phyloP scores from a whole-genome alignment of 2,329 filamentous ascomycete genomes.

The Pseudodiploospora longispora region DNA sequence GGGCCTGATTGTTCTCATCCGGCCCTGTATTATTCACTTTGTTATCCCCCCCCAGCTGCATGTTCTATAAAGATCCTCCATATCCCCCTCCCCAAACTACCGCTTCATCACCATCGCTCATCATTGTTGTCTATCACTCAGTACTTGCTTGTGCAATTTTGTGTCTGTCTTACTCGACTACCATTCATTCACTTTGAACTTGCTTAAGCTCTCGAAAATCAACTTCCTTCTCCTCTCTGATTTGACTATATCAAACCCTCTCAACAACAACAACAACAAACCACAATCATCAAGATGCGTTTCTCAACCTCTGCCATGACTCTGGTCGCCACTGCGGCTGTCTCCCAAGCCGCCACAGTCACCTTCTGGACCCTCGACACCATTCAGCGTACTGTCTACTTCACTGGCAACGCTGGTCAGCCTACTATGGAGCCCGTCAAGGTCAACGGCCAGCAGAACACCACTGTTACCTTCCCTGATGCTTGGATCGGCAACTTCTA shows the following conservation, averaged over 20 bases:
- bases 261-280: constrained; percentile 7
- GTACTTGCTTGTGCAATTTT: too few species aligned
- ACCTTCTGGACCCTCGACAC: constrained; percentile 53
- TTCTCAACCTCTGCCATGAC: constrained; percentile 39
- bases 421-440: constrained; percentile 28
- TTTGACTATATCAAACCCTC: constrained; percentile 6
- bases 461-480: constrained; percentile 34
- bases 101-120: background rate
- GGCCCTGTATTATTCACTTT: background rate
- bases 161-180: background rate
- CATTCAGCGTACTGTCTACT: constrained; percentile 40
- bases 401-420: constrained; percentile 36
- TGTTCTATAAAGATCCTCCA: too few species aligned
- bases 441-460: constrained; percentile 30
- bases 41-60: too few species aligned
- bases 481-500: constrained; percentile 44
- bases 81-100: background rate
- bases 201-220: constrained; percentile 13
- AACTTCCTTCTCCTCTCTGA: constrained; percentile 12
- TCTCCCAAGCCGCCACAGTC: constrained; percentile 40
- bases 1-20: background rate
- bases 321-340: constrained; percentile 33
- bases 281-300: constrained; percentile 40
- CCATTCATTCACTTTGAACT: background rate
- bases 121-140: too few species aligned